Evolutionary conservation across 371 early-diverging fungal species (phyloP).

Genomic region (Mortierella sp.): DNA sequence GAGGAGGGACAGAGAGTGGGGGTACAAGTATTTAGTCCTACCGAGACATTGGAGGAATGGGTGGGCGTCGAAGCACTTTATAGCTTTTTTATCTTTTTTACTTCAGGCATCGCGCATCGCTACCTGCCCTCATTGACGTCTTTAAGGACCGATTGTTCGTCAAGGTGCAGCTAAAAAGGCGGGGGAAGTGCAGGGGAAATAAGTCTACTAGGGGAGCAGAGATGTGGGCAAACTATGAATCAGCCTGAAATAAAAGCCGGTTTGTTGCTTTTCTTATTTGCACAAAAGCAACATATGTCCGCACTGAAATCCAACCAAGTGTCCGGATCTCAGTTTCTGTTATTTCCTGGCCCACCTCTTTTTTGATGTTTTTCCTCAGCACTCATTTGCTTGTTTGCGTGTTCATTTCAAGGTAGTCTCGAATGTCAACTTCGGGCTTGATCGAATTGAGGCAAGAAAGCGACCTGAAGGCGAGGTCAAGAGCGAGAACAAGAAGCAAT

Average conservation of each 20-base stretch:
- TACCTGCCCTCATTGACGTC: constrained; percentile 5
- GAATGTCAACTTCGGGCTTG: background rate
- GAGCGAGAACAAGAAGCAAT: background rate
- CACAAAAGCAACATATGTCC: background rate
- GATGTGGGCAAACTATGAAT: background rate
- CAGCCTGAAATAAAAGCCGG: background rate
- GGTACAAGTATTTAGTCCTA: constrained; percentile 7
- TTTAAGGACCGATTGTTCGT: constrained; percentile 4
- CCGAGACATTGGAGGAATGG: background rate
- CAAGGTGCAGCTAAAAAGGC: background rate
- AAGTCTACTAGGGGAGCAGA: too few relatives aligned
- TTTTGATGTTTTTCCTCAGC: background rate
- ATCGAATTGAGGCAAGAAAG: background rate
- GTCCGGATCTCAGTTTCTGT: background rate
- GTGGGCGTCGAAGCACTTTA: background rate
- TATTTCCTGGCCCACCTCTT: background rate
- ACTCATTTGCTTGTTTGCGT: background rate
- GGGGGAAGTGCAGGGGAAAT: background rate
- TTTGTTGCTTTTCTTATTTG: background rate
- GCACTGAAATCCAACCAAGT: background rate
- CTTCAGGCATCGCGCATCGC: background rate
- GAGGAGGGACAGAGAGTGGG: background rate
- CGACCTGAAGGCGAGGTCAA: background rate
- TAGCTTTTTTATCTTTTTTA: background rate
- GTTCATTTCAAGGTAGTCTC: background rate